Evolutionary conservation across 225 moss, liverwort and hornwort species (phyloP).

Genomic region (Polytrichum commune): DNA sequence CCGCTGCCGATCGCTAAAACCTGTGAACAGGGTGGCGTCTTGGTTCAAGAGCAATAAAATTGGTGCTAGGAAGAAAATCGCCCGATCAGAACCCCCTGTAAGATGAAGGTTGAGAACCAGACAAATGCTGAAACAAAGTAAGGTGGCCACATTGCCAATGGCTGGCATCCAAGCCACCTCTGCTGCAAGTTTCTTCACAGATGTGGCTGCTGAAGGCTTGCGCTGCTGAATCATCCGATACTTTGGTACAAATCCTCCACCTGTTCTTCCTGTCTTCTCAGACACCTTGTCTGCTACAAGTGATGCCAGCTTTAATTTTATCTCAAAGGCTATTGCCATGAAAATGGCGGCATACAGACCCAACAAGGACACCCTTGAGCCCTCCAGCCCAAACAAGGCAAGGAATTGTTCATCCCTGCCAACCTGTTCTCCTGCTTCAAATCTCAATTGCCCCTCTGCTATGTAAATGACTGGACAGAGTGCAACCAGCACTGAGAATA

Average conservation of each 20-base stretch:
- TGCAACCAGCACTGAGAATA: constrained; percentile 61
- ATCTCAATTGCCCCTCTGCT: constrained; percentile 52
- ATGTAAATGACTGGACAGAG: constrained; percentile 89
- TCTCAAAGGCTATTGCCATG: constrained; percentile 79
- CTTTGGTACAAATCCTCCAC: constrained; percentile 55
- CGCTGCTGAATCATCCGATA: constrained; percentile 73
- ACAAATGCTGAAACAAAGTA: constrained; percentile 80
- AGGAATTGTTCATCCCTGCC: constrained; percentile 78
- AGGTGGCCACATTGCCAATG: constrained; percentile 78
- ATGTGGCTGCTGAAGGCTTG: constrained; percentile 63
- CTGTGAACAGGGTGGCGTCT: constrained; percentile 74
- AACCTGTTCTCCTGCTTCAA: constrained; percentile 45
- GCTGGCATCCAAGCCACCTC: constrained; percentile 98
- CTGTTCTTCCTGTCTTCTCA: constrained; percentile 35
- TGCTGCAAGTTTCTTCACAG: constrained; percentile 85
- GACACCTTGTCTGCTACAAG: constrained; percentile 72
- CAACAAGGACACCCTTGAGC: constrained; percentile 72
- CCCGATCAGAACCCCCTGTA: constrained; percentile 83
- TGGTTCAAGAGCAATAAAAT: constrained; percentile 89
- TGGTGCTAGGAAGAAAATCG: constrained; percentile 80
- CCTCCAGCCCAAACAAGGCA: constrained; percentile 82
- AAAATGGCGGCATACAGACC: constrained; percentile 93
- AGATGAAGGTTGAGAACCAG: constrained; percentile 79
- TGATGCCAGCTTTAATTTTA: constrained; percentile 84
- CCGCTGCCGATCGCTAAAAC: constrained; percentile 89